Evolutionary conservation across 768 basidiomycete species (phyloP), one percentile per base, ranked within the genome.

Genomic region (Lactifluus piperatus): DNA sequence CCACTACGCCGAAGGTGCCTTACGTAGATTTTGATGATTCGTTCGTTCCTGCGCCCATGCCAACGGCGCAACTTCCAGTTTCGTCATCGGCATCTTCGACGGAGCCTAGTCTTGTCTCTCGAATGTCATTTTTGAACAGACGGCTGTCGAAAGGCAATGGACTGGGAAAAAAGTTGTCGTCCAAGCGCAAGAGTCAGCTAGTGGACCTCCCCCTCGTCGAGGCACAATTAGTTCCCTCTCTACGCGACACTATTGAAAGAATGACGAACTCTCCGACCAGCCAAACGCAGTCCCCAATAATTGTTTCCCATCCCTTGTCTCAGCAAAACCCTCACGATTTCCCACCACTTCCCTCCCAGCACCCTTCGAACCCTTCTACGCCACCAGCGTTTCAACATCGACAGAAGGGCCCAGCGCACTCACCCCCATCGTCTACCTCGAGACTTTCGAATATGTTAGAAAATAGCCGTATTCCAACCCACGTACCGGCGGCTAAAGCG

Each of bases 221-320:
- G 62, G 73, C 80, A 0, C 80, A 85, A 27, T 74, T 89, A 4
- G 69, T 89, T 37, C 87, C 87, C 9, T 84, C 85, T 18, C 73
- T 90, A 36, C 76, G 81, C 43, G 86, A 88, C 56, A 90, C 87
- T 0, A 78, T 90, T 37, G 79, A 84, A 64, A 79, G 81, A 47
- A 90, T 89, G 87, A 89, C 87, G 2, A 66, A 66, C 27, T 66
- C 69, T 8, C 57, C 64, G 14, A 60, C 46, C 50, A 49, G 36
- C 29, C 26, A 26, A 46, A 58, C 36, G 13, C 56, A 54, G 20
- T 55, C 36, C 46, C 62, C 20, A 32, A n/a, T 41, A 27, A 56
- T 20, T 14, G 24, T 18, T 7, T 20, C 46, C 20, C 24, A 43
- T 32, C 14, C 51, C 3, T 14, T 24, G 14, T 45, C 41, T 16